phyloP scores from a whole-genome alignment of 2,329 filamentous ascomycete genomes.

The Orbilia quercus region DNA sequence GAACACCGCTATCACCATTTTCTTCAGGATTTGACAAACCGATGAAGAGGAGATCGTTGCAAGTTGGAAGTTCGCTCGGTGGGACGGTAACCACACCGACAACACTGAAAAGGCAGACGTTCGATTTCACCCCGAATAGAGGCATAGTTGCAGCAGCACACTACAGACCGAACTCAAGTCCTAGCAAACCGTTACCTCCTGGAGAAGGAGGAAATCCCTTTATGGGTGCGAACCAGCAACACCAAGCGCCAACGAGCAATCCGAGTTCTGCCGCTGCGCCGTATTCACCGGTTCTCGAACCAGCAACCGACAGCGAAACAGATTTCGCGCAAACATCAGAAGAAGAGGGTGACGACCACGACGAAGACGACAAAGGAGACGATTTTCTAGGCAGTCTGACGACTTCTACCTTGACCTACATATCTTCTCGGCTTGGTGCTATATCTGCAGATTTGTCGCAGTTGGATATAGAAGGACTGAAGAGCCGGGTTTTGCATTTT shows the following conservation, averaged over 20 bases:
- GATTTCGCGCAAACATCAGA: conserved; percentile 14
- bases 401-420: conserved; percentile 73
- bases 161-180: conserved; percentile 42
- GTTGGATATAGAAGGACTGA: conserved; percentile 85
- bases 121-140: conserved; percentile 38
- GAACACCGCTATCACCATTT: conserved; percentile 28
- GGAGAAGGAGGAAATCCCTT: conserved; percentile 11
- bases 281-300: conserved; percentile 13
- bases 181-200: conserved; percentile 19
- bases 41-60: conserved; percentile 36
- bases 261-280: conserved; percentile 2
- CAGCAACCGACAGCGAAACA: conserved; percentile 32
- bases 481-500: conserved; percentile 78
- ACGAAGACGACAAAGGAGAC: conserved; percentile 61
- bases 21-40: conserved; percentile 29
- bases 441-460: conserved; percentile 69
- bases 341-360: conserved; percentile 51
- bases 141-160: neutral
- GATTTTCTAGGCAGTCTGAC: conserved; percentile 78
- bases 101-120: conserved; percentile 40
- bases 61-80: conserved; percentile 20
- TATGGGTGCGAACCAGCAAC: conserved; percentile 3
- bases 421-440: conserved; percentile 77
- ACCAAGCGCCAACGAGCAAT: conserved; percentile 21
- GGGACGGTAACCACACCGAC: conserved; percentile 24